These are phyloP conservation scores for Epichloe scottii DNA, from an alignment of 2,329 filamentous ascomycete genomes.

Conservation along the genomic window DNA sequence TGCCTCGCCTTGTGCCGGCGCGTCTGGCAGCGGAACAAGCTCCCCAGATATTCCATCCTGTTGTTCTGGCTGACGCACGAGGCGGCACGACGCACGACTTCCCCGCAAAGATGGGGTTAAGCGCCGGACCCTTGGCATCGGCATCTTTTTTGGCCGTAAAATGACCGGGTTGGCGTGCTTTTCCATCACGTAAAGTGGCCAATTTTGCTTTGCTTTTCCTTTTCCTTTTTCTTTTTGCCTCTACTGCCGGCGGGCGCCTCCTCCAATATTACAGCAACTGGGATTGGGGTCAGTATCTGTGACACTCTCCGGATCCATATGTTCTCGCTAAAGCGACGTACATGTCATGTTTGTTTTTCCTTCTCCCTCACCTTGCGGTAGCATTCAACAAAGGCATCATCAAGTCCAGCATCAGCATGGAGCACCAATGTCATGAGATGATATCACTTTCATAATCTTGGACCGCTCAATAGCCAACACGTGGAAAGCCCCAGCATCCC, in stretches of 20 bases:
- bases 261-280: not conserved
- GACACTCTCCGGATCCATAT: too few species aligned
- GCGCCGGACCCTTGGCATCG: not conserved
- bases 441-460: not conserved
- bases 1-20: conserved; percentile 7
- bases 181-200: conserved; percentile 1
- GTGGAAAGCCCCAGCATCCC: conserved; percentile 6
- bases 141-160: not conserved
- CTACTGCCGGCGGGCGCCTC: not conserved
- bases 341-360: too few species aligned
- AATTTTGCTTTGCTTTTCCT: not conserved
- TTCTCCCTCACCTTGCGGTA: too few species aligned
- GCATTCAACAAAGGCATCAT: too few species aligned
- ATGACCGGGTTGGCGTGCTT: not conserved
- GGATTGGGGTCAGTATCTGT: not conserved
- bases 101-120: conserved; percentile 4
- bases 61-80: not conserved
- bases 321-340: too few species aligned
- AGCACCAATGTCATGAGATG: not conserved
- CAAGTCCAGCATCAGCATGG: too few species aligned
- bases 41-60: not conserved
- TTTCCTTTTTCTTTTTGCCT: not conserved
- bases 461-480: conserved; percentile 3
- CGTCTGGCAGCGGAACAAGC: not conserved
- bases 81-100: not conserved